Evolutionary conservation across 2,329 filamentous ascomycete species (phyloP).

Genomic region (Chaetomiaceae sp.): DNA sequence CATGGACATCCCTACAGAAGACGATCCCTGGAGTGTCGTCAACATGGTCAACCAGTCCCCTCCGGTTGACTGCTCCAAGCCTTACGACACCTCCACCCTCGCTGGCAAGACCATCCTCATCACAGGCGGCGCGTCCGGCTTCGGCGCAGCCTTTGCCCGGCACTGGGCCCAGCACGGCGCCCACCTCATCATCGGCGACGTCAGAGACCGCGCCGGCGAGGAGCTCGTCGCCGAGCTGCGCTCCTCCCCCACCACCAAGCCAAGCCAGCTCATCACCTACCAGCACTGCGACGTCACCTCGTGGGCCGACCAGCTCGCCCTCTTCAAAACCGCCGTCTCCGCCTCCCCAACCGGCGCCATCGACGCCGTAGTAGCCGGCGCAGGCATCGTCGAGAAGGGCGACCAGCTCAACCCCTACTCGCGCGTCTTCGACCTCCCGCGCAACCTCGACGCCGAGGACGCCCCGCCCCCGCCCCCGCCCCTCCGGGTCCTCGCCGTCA

Average conservation of each 20-base stretch:
- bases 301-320: slow-evolving; percentile 59
- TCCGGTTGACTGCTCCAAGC: slow-evolving; percentile 42
- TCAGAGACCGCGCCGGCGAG: slow-evolving; percentile 52
- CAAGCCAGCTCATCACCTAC: slow-evolving; percentile 47
- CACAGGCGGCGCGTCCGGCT: slow-evolving; percentile 60
- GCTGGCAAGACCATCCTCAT: slow-evolving; percentile 56
- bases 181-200: slow-evolving; percentile 59
- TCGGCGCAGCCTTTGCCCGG: slow-evolving; percentile 52
- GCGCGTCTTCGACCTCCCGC: slow-evolving; percentile 44
- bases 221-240: slow-evolving; percentile 51
- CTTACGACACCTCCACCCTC: slow-evolving; percentile 45
- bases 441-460: slow-evolving; percentile 16
- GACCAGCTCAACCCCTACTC: slow-evolving; percentile 23
- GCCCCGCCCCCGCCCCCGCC: slow-evolving; percentile 39
- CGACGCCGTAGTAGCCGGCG: slow-evolving; percentile 63
- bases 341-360: slow-evolving; percentile 53
- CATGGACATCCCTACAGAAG: slow-evolving; percentile 15
- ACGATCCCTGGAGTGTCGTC: slow-evolving; percentile 21
- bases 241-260: slow-evolving; percentile 33
- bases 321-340: slow-evolving; percentile 56
- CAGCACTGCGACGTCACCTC: slow-evolving; percentile 60
- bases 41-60: slow-evolving; percentile 31
- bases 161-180: slow-evolving; percentile 54
- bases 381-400: slow-evolving; percentile 51
- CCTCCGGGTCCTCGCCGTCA: slow-evolving; percentile 55